Evolutionary conservation across 1,139 yeast species (phyloP), one percentile per base, ranked within the genome.

Genomic region (Lodderomyces metapsilosis): DNA sequence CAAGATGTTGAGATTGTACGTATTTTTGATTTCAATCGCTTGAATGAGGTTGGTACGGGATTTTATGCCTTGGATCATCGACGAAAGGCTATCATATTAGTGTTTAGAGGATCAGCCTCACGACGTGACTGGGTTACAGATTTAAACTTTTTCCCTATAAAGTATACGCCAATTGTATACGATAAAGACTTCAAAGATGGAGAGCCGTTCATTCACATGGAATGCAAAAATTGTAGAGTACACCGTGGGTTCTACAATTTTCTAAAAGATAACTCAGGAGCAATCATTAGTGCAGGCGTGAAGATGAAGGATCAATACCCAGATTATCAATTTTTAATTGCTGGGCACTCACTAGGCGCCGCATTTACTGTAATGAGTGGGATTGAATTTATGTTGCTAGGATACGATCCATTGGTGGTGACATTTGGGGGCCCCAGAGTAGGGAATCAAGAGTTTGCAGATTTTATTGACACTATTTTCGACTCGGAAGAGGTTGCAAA

Each of bases 321-420:
- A 0, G 70, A 69, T 20, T 82, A 80, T 54, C 58, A 67, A 33
- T 48, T 83, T 12, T 68, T 76, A 3, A 68, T 83, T 2, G 63
- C 78, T 2, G 92, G 92, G 0, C 92, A 84, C 60, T 84, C 92
- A 0, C 58, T 84, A 22, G 94, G 92, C 1, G 92, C 83, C 2
- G 88, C 88, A 0, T 60, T 83, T 42, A 83, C 88, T 0, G 59
- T 71, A 11, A 59, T 85, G 30, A 71, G 79, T 9, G 89, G 84
- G 0, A 66, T 80, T 20, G 89, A 84, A 52, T 67, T 79, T 43
- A 66, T 68, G 45, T 49, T 75, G 6, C 52, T 75, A 53, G 86
- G 85, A 0, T 65, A 63, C 41, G 58, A 69, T 5, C 82, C 84
- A 0, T 57, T 74, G 34, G 77, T 82, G 1, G 59, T 82, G 8